Conservation (phyloP, 345 rosid genomes). For the Kernera saxatilis region DNA sequence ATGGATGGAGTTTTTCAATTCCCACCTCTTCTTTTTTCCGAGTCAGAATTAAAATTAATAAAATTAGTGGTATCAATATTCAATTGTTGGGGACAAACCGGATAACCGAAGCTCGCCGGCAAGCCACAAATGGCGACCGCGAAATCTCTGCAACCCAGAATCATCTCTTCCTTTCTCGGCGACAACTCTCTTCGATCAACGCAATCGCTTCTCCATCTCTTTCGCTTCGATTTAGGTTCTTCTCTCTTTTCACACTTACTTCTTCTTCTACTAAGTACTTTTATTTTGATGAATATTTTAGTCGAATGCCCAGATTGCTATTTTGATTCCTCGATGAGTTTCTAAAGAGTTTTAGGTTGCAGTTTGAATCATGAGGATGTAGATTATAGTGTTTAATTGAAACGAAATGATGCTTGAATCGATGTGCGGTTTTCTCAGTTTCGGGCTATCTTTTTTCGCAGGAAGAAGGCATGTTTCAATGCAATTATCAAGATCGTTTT, state of each 20-base stretch:
- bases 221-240: constrained; percentile 48
- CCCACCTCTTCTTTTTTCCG: neutral
- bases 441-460: constrained; percentile 8
- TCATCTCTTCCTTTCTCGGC: constrained; percentile 59
- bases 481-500: constrained; percentile 56
- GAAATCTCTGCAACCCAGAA: constrained; percentile 51
- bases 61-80: neutral
- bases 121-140: constrained; percentile 48
- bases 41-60: neutral
- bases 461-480: constrained; percentile 58
- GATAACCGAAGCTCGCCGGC: constrained; percentile 23
- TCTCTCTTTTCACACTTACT: neutral
- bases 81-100: neutral
- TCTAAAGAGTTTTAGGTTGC: neutral
- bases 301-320: neutral
- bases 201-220: constrained; percentile 45
- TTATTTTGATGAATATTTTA: neutral
- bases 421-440: neutral
- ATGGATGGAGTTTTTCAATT: neutral
- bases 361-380: neutral
- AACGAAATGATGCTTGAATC: neutral
- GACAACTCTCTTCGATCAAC: constrained; percentile 40
- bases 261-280: neutral
- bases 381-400: neutral
- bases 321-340: neutral